Evolutionary conservation across 805 yeast species (phyloP), one percentile per base, ranked within the genome.

Genomic region (Schizosaccharomyces cryophilus): DNA sequence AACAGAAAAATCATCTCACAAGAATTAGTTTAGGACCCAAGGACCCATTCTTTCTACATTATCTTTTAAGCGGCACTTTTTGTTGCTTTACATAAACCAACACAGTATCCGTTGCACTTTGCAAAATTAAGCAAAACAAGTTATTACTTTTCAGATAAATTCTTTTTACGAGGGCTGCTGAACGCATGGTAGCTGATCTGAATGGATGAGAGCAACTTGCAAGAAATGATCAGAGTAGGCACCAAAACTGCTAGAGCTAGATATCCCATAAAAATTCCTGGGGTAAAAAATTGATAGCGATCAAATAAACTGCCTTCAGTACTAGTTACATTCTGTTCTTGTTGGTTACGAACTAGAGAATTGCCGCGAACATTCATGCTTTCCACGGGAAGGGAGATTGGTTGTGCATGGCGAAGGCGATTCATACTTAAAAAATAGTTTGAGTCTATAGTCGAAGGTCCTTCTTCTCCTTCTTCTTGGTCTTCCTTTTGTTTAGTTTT

Each of bases 101-200:
- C 40, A 35, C 40, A 35, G 40, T 15, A 35, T 5, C 13, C 3
- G 2, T 7, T 11, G 13, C 40, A 7, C 40, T 35, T 35, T 35
- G 40, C 13, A 15, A 7, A 35, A 35, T 11, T 35, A 11, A 35
- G 40, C 40, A 35, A 35, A 35, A 9, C 2, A 6, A 1, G 13
- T 35, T 35, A 35, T 35, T 35, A 4, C 40, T 35, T 35, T 35
- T 4, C 13, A 9, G 40, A 35, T 35, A 35, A 5, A 35, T 35
- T 35, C 40, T 35, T 35, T 35, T 35, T 35, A 35, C 56, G 56
- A 51, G 56, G 56, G 72, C 82, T 85, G 63, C 87, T 95, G 67
- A 88, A 83, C 15, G 95, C 82, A 65, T 80, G 80, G 74, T 88
- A 87, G 67, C 90, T 79, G 66, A 88, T 84, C 68, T 84, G 82